Base-by-base conservation (phyloP, 192 early-diverging fungal species). In the Gaertneriomyces sp. region DNA sequence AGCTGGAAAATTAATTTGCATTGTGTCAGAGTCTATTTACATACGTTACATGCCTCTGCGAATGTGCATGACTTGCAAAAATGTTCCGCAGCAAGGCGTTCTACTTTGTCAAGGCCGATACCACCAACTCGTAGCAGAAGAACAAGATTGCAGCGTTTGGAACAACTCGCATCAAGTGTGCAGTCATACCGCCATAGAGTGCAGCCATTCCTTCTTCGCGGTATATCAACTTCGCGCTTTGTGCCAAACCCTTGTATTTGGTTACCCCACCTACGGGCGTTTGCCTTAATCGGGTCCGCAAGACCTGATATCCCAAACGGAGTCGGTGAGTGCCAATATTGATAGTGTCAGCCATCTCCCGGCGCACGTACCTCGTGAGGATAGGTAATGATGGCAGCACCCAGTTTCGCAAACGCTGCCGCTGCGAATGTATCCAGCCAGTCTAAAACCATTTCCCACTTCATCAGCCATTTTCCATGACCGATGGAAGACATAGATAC, bases 91-190 rank as follows among this genome's bases (percentile, higher is more conserved):
- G 25, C 25, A 33, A 0, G 1, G 25, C 25, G 25, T 33, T 33
- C 25, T 33, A 33, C 25, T 33, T 67, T 45, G 59, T 58, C 7
- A 57, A 46, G 7, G 50, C 42, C 12, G 62, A 19, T 6, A 72
- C 64, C 9, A 66, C 64, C 46, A 65, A n/a, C 39, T 72, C 70
- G 50, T 72, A 72, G 70, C 70, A 72, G 57, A 72, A 72, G 33
- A 98, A 97, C 87, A 97, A 86, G 59, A 96, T 95, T 6, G 92
- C 90, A 0, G 96, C 94, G 73, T 97, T 97, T 0, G 96, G 96
- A 7, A 97, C 94, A 0, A 94, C 93, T 52, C 96, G 86, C 81
- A 96, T 76, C 55, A 98, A 76, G 77, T 97, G 94, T 2, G 94
- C 91, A 11, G 91, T 89, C 83, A 98, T 83, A n/a, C 96, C 96